A percentile compares a stretch with the other conserved stretches of the same genome.
These are phyloP conservation scores for Calonectria multiphialidica DNA, from an alignment of 2,329 filamentous ascomycete genomes.

Conservation along the genomic window DNA sequence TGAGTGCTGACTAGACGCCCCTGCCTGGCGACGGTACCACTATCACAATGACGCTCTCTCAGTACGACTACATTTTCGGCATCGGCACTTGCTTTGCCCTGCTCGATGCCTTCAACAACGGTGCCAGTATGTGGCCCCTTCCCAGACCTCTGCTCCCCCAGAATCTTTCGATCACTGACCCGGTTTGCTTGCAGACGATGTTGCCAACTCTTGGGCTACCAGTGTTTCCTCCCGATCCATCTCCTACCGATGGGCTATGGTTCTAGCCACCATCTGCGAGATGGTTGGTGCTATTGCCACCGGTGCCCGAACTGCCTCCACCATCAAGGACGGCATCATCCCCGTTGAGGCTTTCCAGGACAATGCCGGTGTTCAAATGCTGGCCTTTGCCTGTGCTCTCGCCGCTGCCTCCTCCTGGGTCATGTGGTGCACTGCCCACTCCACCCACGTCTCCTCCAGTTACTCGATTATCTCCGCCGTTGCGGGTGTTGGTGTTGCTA, in stretches of 20 bases:
- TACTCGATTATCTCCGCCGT: constrained; percentile 79
- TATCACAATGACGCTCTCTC: constrained; percentile 16
- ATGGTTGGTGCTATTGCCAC: constrained; percentile 75
- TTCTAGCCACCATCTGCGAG: constrained; percentile 76
- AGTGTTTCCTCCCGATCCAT: constrained; percentile 84
- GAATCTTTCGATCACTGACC: constrained; percentile 5
- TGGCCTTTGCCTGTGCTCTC: constrained; percentile 74
- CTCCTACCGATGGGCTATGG: constrained; percentile 76
- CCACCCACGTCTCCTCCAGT: constrained; percentile 79
- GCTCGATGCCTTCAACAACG: constrained; percentile 84
- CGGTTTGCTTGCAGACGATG: constrained; percentile 71
- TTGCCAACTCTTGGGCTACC: constrained; percentile 87
- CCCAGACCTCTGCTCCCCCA: background rate
- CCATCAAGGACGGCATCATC: constrained; percentile 85
- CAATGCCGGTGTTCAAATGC: constrained; percentile 75
- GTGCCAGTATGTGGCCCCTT: constrained; percentile 71
- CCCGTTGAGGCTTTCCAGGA: constrained; percentile 67
- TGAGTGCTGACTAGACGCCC: background rate
- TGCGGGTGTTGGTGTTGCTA: constrained; percentile 77
- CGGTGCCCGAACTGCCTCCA: constrained; percentile 77
- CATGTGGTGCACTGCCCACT: constrained; percentile 83
- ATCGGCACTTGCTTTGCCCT: constrained; percentile 82
- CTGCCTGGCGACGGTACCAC: background rate
- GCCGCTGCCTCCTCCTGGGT: constrained; percentile 80
- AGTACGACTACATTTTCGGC: constrained; percentile 72